Evolutionary conservation across 2,329 filamentous ascomycete genomes (phyloP), one percentile per base, ranked within the genome.

Genomic region (Geosmithia flava): DNA sequence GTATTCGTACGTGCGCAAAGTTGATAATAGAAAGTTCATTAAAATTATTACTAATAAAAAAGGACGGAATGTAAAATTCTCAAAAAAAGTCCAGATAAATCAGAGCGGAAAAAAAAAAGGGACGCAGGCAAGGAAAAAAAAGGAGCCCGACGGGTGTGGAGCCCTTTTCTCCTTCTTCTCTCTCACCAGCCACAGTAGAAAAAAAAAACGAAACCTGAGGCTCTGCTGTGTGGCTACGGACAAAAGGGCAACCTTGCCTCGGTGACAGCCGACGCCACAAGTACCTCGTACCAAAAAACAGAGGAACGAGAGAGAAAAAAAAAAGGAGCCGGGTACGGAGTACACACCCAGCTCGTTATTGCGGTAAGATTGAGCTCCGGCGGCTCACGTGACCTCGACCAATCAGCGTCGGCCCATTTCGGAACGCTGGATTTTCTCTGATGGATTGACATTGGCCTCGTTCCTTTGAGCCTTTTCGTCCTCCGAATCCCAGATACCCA

Each of bases 341-440:
- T 30, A 30, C 7, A 6, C 7, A 20, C 19, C 41, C 42, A 23
- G 19, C 19, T 23, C 27, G 42, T 10, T 20, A 10, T 19, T 42
- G 40, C n/a, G 40, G 40, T 42, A 37, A 37, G 33, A 42, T 42
- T 20, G 20, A 47, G 46, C 43, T 48, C 17, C 11, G 13, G 13
- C 29, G 7, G 19, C 44, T 51, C 64, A 67, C 64, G 63, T 67
- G 64, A 67, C 54, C 44, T 33, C 20, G 47, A 52, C 65, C 65
- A 68, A 68, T 68, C 63, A 68, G 63, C 62, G 53, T 58, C 61
- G 60, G 63, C 55, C 64, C 63, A 67, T 68, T 68, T 66, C 61
- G 63, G 63, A 67, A 63, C 62, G 59, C 59, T 65, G 58, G 65
- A 63, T 66, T 68, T 67, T 65, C 64, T 62, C 60, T 57, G 55